Evolutionary conservation across 805 yeast genomes (phyloP), one percentile per base, ranked within the genome.

Genomic region (Hyphopichia homilentoma): DNA sequence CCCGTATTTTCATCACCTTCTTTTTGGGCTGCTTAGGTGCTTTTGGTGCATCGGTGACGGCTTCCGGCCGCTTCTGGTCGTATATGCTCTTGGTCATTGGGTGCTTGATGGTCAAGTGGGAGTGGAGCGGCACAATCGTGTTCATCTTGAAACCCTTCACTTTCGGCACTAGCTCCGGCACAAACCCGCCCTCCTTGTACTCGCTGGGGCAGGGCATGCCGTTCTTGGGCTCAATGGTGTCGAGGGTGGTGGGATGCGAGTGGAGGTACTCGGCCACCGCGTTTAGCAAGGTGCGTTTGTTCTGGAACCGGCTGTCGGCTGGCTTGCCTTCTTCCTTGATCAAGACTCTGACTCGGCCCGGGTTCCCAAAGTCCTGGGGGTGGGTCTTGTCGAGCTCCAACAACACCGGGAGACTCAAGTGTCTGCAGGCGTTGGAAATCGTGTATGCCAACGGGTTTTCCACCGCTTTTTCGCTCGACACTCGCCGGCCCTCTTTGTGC

Each of bases 301-400:
- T 59, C 13, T 50, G 41, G 36, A 51, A 57, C 17, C 50, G 40
- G n/a, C 45, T 33, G 37, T 64, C 61, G 2, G 77, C 79, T 7
- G 70, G 59, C 29, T 73, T 71, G 8, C 48, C 48, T n/a, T 47
- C 44, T 30, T 56, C 59, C 48, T 78, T 81, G 25, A 86, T 44
- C 27, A 78, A 65, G 15, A 88, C 82, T 44, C 95, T 76, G 21
- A 93, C 89, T 49, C 97, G 73, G n/a, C 98, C 98, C 4, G 97
- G 94, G 52, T 90, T 90, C 44, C 97, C 95, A 73, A 82, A 93
- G 60, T 90, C 97, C 57, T 89, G 95, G 8, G 97, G 97, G 60
- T 90, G 98, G 1, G 83, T 59, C 62, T 88, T 93, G 38, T 83
- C 86, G 39, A 90, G 79, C 59, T 85, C 93, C 36, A 79, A 68